These are phyloP conservation scores for Suhomyces maxii DNA, from an alignment of 1,139 yeast species.

Conservation along the genomic window DNA sequence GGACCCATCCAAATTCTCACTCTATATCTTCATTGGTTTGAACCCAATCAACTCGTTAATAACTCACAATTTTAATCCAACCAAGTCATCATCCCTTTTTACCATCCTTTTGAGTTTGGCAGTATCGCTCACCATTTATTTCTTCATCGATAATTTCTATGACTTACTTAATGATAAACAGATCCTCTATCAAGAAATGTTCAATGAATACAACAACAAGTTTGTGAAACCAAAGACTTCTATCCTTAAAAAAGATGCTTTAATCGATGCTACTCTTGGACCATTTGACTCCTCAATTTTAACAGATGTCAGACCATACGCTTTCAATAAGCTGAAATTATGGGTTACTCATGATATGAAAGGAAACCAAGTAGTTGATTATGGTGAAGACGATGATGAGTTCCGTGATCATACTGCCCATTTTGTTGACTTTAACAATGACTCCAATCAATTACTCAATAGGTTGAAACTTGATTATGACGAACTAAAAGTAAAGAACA, in stretches of 20 bases:
- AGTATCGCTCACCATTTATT: slow-evolving; percentile 41
- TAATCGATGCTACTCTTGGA: slow-evolving; percentile 60
- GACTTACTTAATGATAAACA: slow-evolving; percentile 58
- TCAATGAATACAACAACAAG: slow-evolving; percentile 64
- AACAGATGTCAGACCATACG: slow-evolving; percentile 30
- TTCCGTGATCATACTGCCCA: slow-evolving; percentile 2
- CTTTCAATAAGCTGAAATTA: slow-evolving; percentile 39
- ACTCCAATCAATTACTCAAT: slow-evolving; percentile 15
- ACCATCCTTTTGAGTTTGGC: slow-evolving; percentile 22
- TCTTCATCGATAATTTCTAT: slow-evolving; percentile 45
- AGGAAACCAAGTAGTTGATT: slow-evolving; percentile 29
- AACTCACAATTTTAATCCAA: slow-evolving; percentile 31
- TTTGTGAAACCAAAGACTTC: slow-evolving; percentile 63
- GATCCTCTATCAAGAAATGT: slow-evolving; percentile 58
- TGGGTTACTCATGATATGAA: slow-evolving; percentile 50
- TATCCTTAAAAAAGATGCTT: slow-evolving; percentile 58
- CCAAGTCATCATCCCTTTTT: slow-evolving; percentile 28
- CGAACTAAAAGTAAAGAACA: slow-evolving; percentile 13
- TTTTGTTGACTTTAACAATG: slow-evolving; percentile 11
- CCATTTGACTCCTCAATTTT: slow-evolving; percentile 34
- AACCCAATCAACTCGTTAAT: slow-evolving; percentile 55
- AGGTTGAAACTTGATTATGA: slow-evolving; percentile 15
- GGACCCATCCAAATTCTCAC: slow-evolving; percentile 26
- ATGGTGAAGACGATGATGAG: slow-evolving; percentile 8
- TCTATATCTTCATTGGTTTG: slow-evolving; percentile 44